Percentiles rank a stretch among this genome's conserved stretches.
Evolutionary conservation across 1,284 basidiomycete species (phyloP).

Genomic region (Pascua guehoae): DNA sequence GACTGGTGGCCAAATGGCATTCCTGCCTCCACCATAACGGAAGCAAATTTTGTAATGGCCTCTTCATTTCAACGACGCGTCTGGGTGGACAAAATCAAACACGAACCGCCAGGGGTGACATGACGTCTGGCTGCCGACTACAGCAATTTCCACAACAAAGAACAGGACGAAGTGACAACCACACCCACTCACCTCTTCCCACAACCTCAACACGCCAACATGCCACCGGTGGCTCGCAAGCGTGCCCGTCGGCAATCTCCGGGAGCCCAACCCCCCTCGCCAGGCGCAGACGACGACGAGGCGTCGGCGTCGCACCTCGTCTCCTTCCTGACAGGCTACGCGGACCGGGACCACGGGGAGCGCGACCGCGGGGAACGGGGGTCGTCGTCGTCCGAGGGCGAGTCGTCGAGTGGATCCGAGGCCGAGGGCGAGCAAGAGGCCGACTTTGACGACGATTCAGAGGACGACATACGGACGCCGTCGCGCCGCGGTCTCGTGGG

Average conservation of each 20-base stretch:
- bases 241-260: too few relatives aligned
- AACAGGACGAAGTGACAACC: too few relatives aligned
- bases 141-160: background rate
- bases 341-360: slow-evolving; percentile 9
- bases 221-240: too few relatives aligned
- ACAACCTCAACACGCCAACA: too few relatives aligned
- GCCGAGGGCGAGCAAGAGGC: slow-evolving; percentile 27
- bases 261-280: background rate
- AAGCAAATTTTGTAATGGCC: slow-evolving; percentile 2
- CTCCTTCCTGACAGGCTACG: slow-evolving; percentile 44
- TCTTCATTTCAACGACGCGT: too few relatives aligned
- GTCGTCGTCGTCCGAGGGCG: slow-evolving; percentile 23
- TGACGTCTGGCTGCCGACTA: background rate
- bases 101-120: background rate
- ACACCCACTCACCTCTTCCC: too few relatives aligned
- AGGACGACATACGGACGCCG: slow-evolving; percentile 15
- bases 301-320: slow-evolving; percentile 32
- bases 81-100: background rate
- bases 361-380: background rate
- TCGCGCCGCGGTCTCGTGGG: slow-evolving; percentile 13
- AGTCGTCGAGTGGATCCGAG: slow-evolving; percentile 13
- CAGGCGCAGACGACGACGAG: background rate
- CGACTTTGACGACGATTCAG: slow-evolving; percentile 25
- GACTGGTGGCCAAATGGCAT: too few relatives aligned
- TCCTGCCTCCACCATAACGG: background rate